Evolutionary conservation across 2,329 filamentous ascomycete genomes (phyloP).

Genomic region (Pyrenochaeta sp.): DNA sequence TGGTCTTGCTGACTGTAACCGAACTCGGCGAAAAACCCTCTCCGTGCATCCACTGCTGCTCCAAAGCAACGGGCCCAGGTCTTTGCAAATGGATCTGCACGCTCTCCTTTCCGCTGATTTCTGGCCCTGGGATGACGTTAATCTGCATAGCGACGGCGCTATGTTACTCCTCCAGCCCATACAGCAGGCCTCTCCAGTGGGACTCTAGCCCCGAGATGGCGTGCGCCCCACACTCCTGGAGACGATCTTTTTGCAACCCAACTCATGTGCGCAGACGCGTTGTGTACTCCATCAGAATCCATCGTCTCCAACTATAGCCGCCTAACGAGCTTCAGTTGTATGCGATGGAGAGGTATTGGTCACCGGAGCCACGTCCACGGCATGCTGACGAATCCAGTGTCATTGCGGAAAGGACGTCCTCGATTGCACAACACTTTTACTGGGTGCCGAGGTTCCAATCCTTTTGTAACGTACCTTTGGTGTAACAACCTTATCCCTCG

Average conservation of each 20-base stretch:
- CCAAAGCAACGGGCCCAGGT: neutral
- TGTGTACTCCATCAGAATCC: neutral
- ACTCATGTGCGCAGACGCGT: slow-evolving; percentile 1
- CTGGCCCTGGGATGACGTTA: neutral
- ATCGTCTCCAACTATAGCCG: neutral
- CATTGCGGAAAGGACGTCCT: neutral
- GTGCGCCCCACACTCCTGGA: neutral
- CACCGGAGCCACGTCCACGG: neutral
- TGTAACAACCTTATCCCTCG: neutral
- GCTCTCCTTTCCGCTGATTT: neutral
- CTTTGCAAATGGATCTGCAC: neutral
- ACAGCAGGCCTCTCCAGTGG: neutral
- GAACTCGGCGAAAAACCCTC: neutral
- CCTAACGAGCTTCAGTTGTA: neutral
- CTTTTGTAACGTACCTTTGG: neutral
- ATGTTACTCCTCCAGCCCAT: neutral
- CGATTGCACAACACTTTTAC: neutral
- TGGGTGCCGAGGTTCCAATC: neutral
- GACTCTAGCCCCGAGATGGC: neutral
- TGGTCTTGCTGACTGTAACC: neutral
- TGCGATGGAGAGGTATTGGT: neutral
- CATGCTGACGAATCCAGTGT: neutral
- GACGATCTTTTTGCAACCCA: neutral
- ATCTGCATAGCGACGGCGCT: neutral
- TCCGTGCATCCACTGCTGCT: neutral